Evolutionary conservation across 371 early-diverging fungal species (phyloP).

Genomic region (Zancudomyces culisetae): DNA sequence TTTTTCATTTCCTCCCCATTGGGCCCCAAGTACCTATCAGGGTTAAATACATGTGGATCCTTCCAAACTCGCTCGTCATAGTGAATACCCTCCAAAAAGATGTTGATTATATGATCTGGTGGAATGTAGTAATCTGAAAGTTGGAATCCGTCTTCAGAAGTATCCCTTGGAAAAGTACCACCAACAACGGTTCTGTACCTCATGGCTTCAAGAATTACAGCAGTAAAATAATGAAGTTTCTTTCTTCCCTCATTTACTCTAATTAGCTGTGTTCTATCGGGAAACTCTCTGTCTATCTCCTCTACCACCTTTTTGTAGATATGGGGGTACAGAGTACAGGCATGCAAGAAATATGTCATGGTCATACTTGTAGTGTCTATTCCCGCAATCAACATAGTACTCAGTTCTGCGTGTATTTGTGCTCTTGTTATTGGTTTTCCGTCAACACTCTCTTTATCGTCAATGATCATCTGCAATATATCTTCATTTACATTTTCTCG

Average conservation of each 20-base stretch:
- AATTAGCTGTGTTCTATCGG: conserved; percentile 2
- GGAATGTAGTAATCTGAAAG: neutral
- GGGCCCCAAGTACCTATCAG: conserved; percentile 2
- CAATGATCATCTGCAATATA: conserved; percentile 10
- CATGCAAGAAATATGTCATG: conserved; percentile 11
- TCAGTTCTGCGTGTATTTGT: conserved; percentile 7
- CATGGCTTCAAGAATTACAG: conserved; percentile 20
- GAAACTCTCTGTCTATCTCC: conserved; percentile 10
- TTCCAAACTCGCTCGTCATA: neutral
- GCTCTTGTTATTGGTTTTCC: conserved; percentile 1
- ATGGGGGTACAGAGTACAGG: conserved; percentile 7
- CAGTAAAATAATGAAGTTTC: too few species aligned
- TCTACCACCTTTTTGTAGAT: conserved; percentile 4
- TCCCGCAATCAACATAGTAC: conserved; percentile 12
- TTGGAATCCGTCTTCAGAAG: conserved; percentile 16
- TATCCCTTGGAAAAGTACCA: conserved; percentile 9
- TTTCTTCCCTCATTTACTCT: conserved; percentile 7
- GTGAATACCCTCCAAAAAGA: neutral
- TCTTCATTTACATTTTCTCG: conserved; percentile 1
- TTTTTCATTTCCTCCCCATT: neutral
- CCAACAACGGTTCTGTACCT: conserved; percentile 12
- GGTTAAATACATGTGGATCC: conserved; percentile 1
- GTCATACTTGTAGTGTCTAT: conserved; percentile 19
- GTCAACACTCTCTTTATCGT: conserved; percentile 9
- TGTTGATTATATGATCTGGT: neutral